Conservation (phyloP, 495 filamentous ascomycete genomes). For the Penicillium simplicissimum region DNA sequence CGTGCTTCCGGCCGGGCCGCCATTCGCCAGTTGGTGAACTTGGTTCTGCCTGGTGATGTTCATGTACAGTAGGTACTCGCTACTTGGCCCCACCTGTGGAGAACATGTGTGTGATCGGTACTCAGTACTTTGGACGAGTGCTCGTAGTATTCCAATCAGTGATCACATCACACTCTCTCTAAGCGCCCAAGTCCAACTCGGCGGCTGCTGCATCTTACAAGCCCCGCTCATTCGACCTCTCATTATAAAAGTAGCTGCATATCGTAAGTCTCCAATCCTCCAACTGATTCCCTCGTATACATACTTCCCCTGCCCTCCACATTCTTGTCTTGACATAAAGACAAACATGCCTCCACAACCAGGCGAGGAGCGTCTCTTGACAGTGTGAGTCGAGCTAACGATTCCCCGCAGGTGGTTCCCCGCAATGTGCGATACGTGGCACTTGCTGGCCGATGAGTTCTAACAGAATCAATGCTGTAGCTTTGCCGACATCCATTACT, state of each 20-base stretch:
- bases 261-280: slow-evolving; percentile 16
- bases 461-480: slow-evolving; percentile 43
- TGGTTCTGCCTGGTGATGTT: neutral
- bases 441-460: neutral
- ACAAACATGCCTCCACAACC: slow-evolving; percentile 69
- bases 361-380: slow-evolving; percentile 77
- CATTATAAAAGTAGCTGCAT: slow-evolving; percentile 20
- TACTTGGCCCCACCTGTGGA: slow-evolving; percentile 1
- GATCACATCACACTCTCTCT: slow-evolving; percentile 28
- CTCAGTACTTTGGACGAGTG: slow-evolving; percentile 11
- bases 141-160: neutral
- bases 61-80: neutral
- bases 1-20: slow-evolving; percentile 19
- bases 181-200: slow-evolving; percentile 27
- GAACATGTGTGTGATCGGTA: slow-evolving; percentile 13
- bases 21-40: slow-evolving; percentile 6
- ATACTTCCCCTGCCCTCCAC: neutral
- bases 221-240: slow-evolving; percentile 19
- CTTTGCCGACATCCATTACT: slow-evolving; percentile 89
- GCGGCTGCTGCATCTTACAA: slow-evolving; percentile 26
- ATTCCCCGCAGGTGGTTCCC: slow-evolving; percentile 23
- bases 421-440: neutral
- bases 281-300: slow-evolving; percentile 2
- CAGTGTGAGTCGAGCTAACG: slow-evolving; percentile 61
- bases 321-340: slow-evolving; percentile 1